A percentile compares a stretch with the other conserved stretches of the same genome.
These are phyloP conservation scores for Phytopythium vexans DNA, from an alignment of 352 stramenopile genomes.

Conservation along the genomic window DNA sequence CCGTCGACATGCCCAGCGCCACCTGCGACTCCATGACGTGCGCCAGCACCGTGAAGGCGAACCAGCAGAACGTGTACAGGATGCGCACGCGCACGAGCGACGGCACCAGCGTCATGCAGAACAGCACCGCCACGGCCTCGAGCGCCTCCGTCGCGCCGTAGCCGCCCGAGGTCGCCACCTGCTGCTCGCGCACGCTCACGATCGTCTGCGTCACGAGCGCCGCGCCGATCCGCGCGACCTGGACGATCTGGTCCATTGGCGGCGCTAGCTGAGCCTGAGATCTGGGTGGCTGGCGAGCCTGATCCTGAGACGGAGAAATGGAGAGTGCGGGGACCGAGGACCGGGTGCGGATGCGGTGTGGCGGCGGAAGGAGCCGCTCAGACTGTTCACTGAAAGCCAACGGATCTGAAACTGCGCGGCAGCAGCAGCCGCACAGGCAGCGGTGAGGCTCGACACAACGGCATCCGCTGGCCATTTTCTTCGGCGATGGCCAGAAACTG, in stretches of 20 bases:
- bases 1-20: conserved; percentile 38
- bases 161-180: conserved; percentile 6
- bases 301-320: too few relatives aligned
- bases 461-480: too few relatives aligned
- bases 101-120: conserved; percentile 31
- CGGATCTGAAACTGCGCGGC: too few relatives aligned
- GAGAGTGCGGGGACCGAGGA: too few relatives aligned
- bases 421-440: too few relatives aligned
- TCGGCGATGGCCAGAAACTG: too few relatives aligned
- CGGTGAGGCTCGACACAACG: too few relatives aligned
- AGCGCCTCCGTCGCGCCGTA: conserved; percentile 14
- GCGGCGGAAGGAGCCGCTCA: too few relatives aligned
- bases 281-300: background rate
- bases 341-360: too few relatives aligned
- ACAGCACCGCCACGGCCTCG: conserved; percentile 31
- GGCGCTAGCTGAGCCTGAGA: conserved; percentile 15
- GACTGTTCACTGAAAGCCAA: too few relatives aligned
- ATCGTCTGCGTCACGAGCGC: conserved; percentile 30
- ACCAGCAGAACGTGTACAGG: conserved; percentile 49
- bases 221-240: conserved; percentile 17
- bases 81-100: conserved; percentile 31
- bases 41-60: conserved; percentile 29
- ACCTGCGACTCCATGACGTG: conserved; percentile 27
- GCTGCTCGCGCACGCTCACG: conserved; percentile 20
- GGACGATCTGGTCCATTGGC: background rate